Conservation (phyloP, 495 filamentous ascomycete species). For the Penicillium verhagenii region DNA sequence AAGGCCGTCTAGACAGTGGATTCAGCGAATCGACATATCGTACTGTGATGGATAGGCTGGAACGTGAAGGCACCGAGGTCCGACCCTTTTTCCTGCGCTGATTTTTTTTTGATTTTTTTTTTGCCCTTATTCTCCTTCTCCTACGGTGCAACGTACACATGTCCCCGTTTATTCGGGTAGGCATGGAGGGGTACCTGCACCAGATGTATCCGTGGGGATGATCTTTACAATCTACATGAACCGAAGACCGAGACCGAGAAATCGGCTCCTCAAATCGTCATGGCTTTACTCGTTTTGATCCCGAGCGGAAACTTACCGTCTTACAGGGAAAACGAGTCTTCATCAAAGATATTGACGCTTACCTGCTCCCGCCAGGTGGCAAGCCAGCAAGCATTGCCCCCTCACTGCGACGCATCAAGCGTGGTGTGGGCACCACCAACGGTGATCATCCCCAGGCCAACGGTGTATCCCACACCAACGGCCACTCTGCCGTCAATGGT, state of each 20-base stretch:
- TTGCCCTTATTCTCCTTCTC: slow-evolving; percentile 13
- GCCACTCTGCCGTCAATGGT: slow-evolving; percentile 20
- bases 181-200: neutral
- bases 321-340: slow-evolving; percentile 72
- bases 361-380: slow-evolving; percentile 74
- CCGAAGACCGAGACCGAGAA: neutral
- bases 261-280: neutral
- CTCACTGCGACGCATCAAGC: slow-evolving; percentile 62
- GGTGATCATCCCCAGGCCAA: slow-evolving; percentile 23
- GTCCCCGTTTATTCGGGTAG: neutral
- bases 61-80: slow-evolving; percentile 65
- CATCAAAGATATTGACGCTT: slow-evolving; percentile 97
- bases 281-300: neutral
- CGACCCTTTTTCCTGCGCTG: slow-evolving; percentile 35
- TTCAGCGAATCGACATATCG: slow-evolving; percentile 74
- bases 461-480: slow-evolving; percentile 30
- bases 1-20: slow-evolving; percentile 66
- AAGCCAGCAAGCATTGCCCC: slow-evolving; percentile 69
- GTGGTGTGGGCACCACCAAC: slow-evolving; percentile 57
- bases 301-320: slow-evolving; percentile 38
- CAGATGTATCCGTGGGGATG: neutral
- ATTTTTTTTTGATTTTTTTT: slow-evolving; percentile 6
- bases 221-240: slow-evolving; percentile 7
- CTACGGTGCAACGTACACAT: neutral
- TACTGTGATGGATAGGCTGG: slow-evolving; percentile 69